Percentiles rank a stretch among this genome's conserved stretches.
These are phyloP conservation scores for Crithidia bombi DNA, from an alignment of 208 protist genomes.

Conservation along the genomic window DNA sequence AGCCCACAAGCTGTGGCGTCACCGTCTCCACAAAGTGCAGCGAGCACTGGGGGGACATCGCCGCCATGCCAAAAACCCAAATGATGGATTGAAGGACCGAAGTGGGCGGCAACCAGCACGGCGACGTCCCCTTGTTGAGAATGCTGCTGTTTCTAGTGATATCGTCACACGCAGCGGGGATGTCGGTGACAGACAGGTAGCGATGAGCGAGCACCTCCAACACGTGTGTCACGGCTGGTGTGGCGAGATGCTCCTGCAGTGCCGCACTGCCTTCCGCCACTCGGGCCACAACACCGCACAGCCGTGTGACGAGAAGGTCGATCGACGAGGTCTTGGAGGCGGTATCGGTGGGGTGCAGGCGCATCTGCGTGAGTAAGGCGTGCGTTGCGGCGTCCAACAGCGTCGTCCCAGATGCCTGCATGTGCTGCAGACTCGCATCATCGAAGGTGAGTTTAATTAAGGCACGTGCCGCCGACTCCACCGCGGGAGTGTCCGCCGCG, in stretches of 20 bases:
- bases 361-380: conserved; percentile 38
- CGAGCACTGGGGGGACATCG: conserved; percentile 56
- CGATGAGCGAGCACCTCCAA: conserved; percentile 22
- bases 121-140: neutral
- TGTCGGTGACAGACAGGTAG: conserved; percentile 19
- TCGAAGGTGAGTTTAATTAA: conserved; percentile 77
- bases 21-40: conserved; percentile 47
- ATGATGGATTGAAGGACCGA: conserved; percentile 59
- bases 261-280: conserved; percentile 38
- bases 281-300: conserved; percentile 45
- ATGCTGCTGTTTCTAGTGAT: neutral
- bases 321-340: conserved; percentile 14
- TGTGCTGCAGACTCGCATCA: conserved; percentile 42
- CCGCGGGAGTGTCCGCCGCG: conserved; percentile 34
- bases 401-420: conserved; percentile 27
- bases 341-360: neutral
- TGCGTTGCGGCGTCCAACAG: conserved; percentile 39
- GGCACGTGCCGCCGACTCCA: conserved; percentile 62
- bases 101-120: conserved; percentile 14
- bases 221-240: conserved; percentile 20
- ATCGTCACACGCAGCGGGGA: conserved; percentile 1
- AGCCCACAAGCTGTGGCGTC: conserved; percentile 43
- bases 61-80: conserved; percentile 74
- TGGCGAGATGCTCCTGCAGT: conserved; percentile 45
- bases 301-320: conserved; percentile 49